phyloP scores from a whole-genome alignment of 2,329 filamentous ascomycete species.

The Corynespora cassiicola region DNA sequence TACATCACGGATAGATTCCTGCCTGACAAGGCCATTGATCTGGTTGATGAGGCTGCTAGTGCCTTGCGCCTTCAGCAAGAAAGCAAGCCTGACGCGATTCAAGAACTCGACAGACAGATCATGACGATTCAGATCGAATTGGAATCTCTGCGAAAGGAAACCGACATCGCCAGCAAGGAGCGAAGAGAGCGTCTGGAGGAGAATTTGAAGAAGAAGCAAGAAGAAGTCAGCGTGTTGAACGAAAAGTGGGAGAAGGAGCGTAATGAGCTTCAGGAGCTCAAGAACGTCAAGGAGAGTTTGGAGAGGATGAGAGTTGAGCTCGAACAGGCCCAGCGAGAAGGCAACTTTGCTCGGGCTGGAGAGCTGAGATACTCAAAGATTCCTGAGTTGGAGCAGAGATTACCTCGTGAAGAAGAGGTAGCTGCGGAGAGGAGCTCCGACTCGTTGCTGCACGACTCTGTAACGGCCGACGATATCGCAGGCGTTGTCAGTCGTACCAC shows the following conservation, averaged over 20 bases:
- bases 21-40: slow-evolving; percentile 95
- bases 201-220: slow-evolving; percentile 76
- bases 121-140: slow-evolving; percentile 98
- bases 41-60: slow-evolving; percentile 94
- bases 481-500: slow-evolving; percentile 89
- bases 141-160: slow-evolving; percentile 93
- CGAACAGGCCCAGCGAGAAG: slow-evolving; percentile 84
- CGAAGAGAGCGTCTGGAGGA: slow-evolving; percentile 84
- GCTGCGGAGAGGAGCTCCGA: slow-evolving; percentile 45
- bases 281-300: slow-evolving; percentile 85
- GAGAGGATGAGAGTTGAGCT: slow-evolving; percentile 86
- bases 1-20: slow-evolving; percentile 97
- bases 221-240: slow-evolving; percentile 76
- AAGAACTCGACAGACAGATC: slow-evolving; percentile 89
- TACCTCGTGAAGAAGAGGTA: slow-evolving; percentile 73
- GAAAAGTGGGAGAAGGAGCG: slow-evolving; percentile 91
- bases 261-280: slow-evolving; percentile 83
- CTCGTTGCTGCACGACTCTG: slow-evolving; percentile 85
- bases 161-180: slow-evolving; percentile 86
- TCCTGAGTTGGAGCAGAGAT: slow-evolving; percentile 76
- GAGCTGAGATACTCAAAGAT: slow-evolving; percentile 90
- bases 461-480: slow-evolving; percentile 95
- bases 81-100: slow-evolving; percentile 94
- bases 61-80: slow-evolving; percentile 92
- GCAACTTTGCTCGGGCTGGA: slow-evolving; percentile 88